Percentiles rank a stretch among this genome's conserved stretches.
Evolutionary conservation across 192 early-diverging fungal species (phyloP).

Genomic region (Bifiguratus adelaidae): DNA sequence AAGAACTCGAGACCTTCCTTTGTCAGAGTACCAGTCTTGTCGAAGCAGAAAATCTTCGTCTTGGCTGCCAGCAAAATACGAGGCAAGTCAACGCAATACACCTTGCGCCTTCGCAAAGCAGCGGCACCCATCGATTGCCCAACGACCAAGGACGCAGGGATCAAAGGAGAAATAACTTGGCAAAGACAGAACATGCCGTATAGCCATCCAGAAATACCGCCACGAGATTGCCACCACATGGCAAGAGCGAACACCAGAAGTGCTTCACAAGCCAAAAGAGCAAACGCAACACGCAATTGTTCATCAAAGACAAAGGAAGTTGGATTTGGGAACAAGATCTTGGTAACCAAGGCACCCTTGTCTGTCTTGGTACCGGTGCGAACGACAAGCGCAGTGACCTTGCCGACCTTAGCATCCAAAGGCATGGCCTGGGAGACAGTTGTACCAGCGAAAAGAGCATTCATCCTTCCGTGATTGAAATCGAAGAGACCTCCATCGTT

Average conservation of each 20-base stretch:
- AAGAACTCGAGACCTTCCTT: conserved; percentile 59
- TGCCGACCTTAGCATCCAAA: neutral
- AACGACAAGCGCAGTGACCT: conserved; percentile 23
- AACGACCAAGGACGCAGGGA: conserved; percentile 59
- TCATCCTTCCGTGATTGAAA: conserved; percentile 7
- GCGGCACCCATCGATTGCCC: conserved; percentile 55
- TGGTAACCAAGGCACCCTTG: conserved; percentile 51
- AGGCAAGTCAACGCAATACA: conserved; percentile 58
- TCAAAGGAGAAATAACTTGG: conserved; percentile 53
- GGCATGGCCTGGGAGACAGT: conserved; percentile 39
- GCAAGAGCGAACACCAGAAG: conserved; percentile 28
- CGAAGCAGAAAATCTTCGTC: conserved; percentile 60
- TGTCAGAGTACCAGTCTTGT: conserved; percentile 63
- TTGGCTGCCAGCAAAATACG: conserved; percentile 60
- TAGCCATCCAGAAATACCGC: conserved; percentile 48
- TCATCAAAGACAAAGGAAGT: conserved; percentile 64
- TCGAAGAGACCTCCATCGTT: conserved; percentile 21
- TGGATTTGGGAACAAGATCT: conserved; percentile 56
- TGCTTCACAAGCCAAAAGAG: conserved; percentile 24
- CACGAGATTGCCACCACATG: conserved; percentile 25
- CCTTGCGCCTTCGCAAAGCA: conserved; percentile 39
- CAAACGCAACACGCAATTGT: conserved; percentile 54
- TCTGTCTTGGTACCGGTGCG: conserved; percentile 36
- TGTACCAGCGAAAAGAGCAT: conserved; percentile 40
- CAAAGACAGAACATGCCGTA: conserved; percentile 61